These are phyloP conservation scores for Scheffersomyces illinoinensis DNA, from an alignment of 1,139 yeast genomes.

Conservation along the genomic window DNA sequence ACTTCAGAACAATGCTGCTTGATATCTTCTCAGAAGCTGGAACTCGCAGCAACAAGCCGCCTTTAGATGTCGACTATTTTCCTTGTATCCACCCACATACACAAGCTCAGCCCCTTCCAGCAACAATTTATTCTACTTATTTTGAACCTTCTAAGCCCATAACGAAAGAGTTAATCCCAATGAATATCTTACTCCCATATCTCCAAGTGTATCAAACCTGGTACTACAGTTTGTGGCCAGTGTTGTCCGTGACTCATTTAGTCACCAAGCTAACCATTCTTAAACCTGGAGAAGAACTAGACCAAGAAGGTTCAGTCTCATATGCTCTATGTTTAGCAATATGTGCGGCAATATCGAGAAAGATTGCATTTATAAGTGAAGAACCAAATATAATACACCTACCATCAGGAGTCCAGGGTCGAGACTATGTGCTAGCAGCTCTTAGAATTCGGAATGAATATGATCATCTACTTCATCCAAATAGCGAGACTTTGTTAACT, in stretches of 20 bases:
- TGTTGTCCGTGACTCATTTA: conserved; percentile 30
- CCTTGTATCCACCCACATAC: no score
- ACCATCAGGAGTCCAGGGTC: conserved; percentile 4
- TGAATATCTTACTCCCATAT: conserved; percentile 19
- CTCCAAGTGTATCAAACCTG: conserved; percentile 36
- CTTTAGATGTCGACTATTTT: no score
- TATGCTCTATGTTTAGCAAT: conserved; percentile 9
- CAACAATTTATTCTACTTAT: no score
- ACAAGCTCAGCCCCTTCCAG: no score
- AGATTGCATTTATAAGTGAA: conserved; percentile 12
- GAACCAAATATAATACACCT: conserved; percentile 5
- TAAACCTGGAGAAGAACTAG: conserved; percentile 5
- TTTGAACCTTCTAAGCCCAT: no score
- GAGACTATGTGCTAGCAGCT: conserved; percentile 11
- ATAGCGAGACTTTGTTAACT: conserved; percentile 30
- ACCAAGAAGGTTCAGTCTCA: conserved; percentile 13
- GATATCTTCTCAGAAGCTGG: no score
- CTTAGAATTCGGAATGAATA: conserved; percentile 24
- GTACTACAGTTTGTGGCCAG: conserved; percentile 43
- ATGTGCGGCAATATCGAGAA: conserved; percentile 10
- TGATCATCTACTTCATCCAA: conserved; percentile 26
- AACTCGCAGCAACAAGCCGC: no score
- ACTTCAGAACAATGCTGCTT: background rate
- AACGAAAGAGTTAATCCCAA: no score
- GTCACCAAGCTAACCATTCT: conserved; percentile 9